A percentile compares a stretch with the other conserved stretches of the same genome.
Conservation (phyloP, 768 basidiomycete species). For the Agrocybe pediades region DNA sequence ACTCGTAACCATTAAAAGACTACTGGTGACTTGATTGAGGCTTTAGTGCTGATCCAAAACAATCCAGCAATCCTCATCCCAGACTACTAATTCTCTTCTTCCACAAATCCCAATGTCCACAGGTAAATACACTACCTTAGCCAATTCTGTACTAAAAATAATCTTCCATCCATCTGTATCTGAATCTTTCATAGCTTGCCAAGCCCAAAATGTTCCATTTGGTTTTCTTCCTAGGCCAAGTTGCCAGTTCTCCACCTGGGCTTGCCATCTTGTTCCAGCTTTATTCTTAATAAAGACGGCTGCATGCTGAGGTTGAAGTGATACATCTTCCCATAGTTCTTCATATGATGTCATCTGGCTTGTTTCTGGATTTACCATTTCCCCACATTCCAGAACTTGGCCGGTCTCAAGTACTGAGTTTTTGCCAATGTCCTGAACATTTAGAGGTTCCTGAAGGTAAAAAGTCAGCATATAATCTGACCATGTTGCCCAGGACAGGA, state of each 20-base stretch:
- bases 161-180: not conserved
- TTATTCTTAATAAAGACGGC: not conserved
- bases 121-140: not conserved
- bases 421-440: conserved; percentile 6
- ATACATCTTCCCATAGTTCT: conserved; percentile 11
- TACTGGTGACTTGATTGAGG: too few relatives aligned
- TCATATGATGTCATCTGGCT: conserved; percentile 10
- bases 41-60: conserved; percentile 1
- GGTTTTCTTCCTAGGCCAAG: not conserved
- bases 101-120: not conserved
- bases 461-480: not conserved
- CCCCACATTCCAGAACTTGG: conserved; percentile 10
- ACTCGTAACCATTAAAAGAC: too few relatives aligned
- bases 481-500: too few relatives aligned
- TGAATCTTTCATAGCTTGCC: not conserved
- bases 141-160: not conserved
- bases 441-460: not conserved
- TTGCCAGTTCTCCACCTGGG: not conserved
- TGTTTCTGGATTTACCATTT: conserved; percentile 13
- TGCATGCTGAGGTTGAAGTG: not conserved
- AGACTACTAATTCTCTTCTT: not conserved
- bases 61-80: conserved; percentile 8
- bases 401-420: conserved; percentile 3
- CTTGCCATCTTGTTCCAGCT: not conserved
- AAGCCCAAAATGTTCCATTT: conserved; percentile 4